Conservation (phyloP, 306 rosid species). For the Cicer bijugum region DNA sequence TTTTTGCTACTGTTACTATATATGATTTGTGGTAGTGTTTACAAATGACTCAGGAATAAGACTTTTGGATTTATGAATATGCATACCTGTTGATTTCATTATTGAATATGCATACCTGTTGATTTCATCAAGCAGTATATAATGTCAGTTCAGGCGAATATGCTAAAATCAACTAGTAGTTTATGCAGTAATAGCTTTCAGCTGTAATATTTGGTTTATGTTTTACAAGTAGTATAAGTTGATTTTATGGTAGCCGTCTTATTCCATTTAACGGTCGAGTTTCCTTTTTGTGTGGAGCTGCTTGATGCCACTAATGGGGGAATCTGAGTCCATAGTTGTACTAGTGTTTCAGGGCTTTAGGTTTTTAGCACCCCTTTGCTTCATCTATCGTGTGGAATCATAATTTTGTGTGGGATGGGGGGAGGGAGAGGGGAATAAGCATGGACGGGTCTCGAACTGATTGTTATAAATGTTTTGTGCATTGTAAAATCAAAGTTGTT, state of each 20-base stretch:
- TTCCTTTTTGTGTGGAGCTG: no score
- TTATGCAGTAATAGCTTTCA: no score
- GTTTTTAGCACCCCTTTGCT: not conserved
- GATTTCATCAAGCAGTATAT: not conserved
- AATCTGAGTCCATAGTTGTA: not conserved
- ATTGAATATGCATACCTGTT: not conserved
- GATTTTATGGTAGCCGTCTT: no score
- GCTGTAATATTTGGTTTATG: no score
- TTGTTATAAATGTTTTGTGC: not conserved
- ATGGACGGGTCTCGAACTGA: not conserved
- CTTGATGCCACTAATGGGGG: no score
- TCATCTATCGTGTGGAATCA: not conserved
- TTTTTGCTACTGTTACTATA: not conserved
- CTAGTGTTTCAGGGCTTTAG: not conserved
- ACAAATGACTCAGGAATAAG: not conserved
- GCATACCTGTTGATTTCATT: conserved; percentile 1
- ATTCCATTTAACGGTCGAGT: no score
- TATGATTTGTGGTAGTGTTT: not conserved
- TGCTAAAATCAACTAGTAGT: not conserved
- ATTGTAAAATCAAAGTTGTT: not conserved
- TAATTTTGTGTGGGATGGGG: not conserved
- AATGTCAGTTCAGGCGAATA: not conserved
- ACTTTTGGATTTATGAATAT: not conserved
- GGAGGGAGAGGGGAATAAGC: not conserved
- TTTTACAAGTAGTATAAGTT: no score